phyloP scores from a whole-genome alignment of 1,139 yeast genomes.

The Sugiyamaella xylanicola region DNA sequence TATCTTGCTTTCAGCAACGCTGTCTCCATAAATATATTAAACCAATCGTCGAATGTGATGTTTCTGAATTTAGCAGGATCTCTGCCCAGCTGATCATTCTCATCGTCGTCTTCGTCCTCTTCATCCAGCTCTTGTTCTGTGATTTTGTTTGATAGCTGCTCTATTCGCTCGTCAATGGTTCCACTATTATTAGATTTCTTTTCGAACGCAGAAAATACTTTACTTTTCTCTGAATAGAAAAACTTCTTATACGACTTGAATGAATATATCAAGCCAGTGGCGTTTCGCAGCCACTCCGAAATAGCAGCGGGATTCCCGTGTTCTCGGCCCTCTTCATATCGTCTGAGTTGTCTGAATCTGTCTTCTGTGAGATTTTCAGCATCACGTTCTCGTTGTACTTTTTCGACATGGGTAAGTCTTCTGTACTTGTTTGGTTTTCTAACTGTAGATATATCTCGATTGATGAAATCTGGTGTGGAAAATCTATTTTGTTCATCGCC shows the following conservation, averaged over 20 bases:
- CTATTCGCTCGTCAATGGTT: slow-evolving; percentile 70
- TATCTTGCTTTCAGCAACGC: slow-evolving; percentile 65
- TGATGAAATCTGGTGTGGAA: slow-evolving; percentile 11
- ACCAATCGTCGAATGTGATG: slow-evolving; percentile 77
- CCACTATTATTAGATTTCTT: slow-evolving; percentile 1
- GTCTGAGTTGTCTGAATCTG: slow-evolving; percentile 62
- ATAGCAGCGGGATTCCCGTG: slow-evolving; percentile 57
- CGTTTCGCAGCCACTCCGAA: slow-evolving; percentile 80
- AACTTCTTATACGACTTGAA: slow-evolving; percentile 76
- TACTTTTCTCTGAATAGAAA: slow-evolving; percentile 56
- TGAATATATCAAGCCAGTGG: slow-evolving; percentile 78
- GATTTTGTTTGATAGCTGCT: slow-evolving; percentile 52
- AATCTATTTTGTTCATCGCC: slow-evolving; percentile 12
- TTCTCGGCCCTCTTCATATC: slow-evolving; percentile 50
- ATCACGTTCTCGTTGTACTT: slow-evolving; percentile 57
- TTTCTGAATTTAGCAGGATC: slow-evolving; percentile 63
- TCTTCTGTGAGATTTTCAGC: slow-evolving; percentile 63
- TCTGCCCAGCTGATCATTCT: background rate
- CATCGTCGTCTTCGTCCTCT: slow-evolving; percentile 55
- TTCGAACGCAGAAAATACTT: slow-evolving; percentile 62
- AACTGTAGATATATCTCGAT: slow-evolving; percentile 34
- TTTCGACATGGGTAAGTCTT: slow-evolving; percentile 53
- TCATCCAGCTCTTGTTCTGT: slow-evolving; percentile 30
- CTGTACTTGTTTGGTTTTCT: slow-evolving; percentile 16
- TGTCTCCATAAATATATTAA: slow-evolving; percentile 75